Conservation (phyloP, 331 rosid species). For the Acacia concinna region DNA sequence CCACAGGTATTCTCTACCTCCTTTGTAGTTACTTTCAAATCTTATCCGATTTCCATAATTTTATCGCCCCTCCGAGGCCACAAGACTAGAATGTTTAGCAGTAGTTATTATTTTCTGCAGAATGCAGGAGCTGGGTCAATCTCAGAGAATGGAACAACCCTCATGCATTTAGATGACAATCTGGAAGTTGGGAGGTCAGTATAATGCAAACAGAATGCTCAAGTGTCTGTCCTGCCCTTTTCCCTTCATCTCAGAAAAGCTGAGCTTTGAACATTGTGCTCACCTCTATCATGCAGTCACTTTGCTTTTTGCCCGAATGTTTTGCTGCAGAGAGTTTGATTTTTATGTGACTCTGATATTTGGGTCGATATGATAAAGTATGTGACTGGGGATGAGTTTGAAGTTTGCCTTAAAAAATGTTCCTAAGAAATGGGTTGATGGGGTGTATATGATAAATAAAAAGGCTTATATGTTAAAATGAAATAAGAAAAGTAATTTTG, state of each 20-base stretch:
- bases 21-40: background rate
- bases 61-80: constrained; percentile 23
- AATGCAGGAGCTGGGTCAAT: constrained; percentile 31
- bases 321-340: constrained; percentile 11
- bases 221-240: background rate
- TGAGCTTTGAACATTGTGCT: constrained; percentile 1
- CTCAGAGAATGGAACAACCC: constrained; percentile 27
- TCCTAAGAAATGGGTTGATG: background rate
- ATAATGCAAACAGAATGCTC: constrained; percentile 4
- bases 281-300: background rate
- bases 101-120: constrained; percentile 46
- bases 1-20: constrained; percentile 42
- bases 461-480: background rate
- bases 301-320: background rate
- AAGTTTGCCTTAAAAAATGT: background rate
- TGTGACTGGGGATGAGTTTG: background rate
- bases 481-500: background rate
- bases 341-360: constrained; percentile 11
- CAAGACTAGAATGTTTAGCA: constrained; percentile 17
- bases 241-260: constrained; percentile 7
- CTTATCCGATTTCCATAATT: background rate
- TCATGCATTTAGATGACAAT: constrained; percentile 29
- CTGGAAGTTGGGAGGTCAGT: constrained; percentile 51
- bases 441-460: background rate
- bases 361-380: background rate